These are phyloP conservation scores for Collariella sp. DNA, from an alignment of 495 filamentous ascomycete species.

Conservation along the genomic window DNA sequence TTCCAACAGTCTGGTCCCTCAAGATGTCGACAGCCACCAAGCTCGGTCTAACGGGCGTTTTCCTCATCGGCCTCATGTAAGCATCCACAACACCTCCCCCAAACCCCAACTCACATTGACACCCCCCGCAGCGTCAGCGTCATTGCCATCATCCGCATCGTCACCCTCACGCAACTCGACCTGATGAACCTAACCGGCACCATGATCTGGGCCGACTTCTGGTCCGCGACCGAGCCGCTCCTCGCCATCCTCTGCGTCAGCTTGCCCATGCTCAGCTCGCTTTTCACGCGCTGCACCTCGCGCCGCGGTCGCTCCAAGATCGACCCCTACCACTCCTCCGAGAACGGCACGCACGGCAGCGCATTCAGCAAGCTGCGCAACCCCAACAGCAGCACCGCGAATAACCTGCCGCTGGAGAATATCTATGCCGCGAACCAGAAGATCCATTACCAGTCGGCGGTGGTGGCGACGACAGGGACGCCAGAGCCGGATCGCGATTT, in stretches of 20 bases:
- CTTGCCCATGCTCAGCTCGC: conserved; percentile 20
- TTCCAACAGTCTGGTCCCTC: conserved; percentile 17
- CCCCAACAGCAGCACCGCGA: background rate
- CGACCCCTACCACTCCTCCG: conserved; percentile 1
- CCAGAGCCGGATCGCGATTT: background rate
- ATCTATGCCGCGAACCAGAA: conserved; percentile 14
- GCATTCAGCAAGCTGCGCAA: conserved; percentile 11
- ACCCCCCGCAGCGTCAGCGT: conserved; percentile 14
- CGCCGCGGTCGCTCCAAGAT: conserved; percentile 16
- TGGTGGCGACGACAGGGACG: background rate
- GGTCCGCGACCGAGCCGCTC: conserved; percentile 28
- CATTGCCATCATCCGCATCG: conserved; percentile 25
- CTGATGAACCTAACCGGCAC: conserved; percentile 17
- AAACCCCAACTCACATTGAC: background rate
- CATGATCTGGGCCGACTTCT: conserved; percentile 24
- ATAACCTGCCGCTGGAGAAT: conserved; percentile 7
- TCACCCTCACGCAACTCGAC: conserved; percentile 16
- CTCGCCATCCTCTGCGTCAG: conserved; percentile 29
- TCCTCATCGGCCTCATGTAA: conserved; percentile 22
- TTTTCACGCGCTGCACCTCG: conserved; percentile 9
- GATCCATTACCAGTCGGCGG: conserved; percentile 11
- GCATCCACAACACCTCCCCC: background rate
- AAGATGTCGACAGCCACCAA: conserved; percentile 18
- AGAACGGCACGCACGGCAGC: conserved; percentile 5
- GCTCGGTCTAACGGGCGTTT: conserved; percentile 21